Base-by-base conservation (phyloP, 176 grass and related monocot genomes). In the Ensete ventricosum region DNA sequence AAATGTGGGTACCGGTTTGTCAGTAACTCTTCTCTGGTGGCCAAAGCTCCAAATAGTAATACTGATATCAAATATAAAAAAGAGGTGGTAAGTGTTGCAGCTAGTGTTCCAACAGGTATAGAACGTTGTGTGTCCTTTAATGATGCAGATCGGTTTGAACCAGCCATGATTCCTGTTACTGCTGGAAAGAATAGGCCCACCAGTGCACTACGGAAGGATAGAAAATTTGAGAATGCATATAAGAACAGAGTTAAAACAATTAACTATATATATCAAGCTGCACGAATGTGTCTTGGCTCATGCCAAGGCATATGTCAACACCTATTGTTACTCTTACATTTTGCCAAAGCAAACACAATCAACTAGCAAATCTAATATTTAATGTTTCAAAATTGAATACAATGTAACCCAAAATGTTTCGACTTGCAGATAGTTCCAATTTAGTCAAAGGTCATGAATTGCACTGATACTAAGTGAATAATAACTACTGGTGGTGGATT, bases 151-250 rank as follows among this genome's bases (percentile, higher is more conserved):
- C 95, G 88, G 64, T 99, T 99, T 80, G 95, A 99, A 51, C 95
- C 95, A 73, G 90, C 95, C 95, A 99, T 99, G 79, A 99, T 99
- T 81, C 95, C 95, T 54, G 95, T 99, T 57, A 99, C 95, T 72
- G 95, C 95, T 82, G 95, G 95, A 81, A 99, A 99, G 81, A 98
- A 99, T 53, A 99, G 84, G 68, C 95, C 95, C 29, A 99, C 95
- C 84, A 99, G 91, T 62, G 95, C 90, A 91, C 95, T 99, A 82
- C 52, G 83, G 34, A 83, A 81, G 20, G 0, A 78, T 19, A 57
- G 16, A 53, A 68, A 57, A 55, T 25, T 53, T 29, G 1, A 74
- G 24, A 17, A 58, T 0, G 29, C 1, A 29, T 27, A 29, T 55
- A 58, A 51, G 10, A 16, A 70, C 67, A 20, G 21, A 51, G 13